Evolutionary conservation across 2,329 filamentous ascomycete genomes (phyloP).

Genomic region (Gaeumannomyces sp.): DNA sequence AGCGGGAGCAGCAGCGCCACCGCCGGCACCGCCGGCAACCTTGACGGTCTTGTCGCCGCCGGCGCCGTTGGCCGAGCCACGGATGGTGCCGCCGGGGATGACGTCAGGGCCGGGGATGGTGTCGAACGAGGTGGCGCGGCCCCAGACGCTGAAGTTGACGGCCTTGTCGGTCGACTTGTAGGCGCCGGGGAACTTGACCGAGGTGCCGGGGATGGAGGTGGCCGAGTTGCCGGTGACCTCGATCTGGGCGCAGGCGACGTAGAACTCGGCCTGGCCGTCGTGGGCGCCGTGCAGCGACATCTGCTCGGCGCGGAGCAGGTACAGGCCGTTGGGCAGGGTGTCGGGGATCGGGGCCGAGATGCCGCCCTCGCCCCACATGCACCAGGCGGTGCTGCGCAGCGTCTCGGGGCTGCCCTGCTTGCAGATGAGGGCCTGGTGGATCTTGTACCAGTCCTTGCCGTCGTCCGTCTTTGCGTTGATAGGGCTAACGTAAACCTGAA

Average conservation of each 20-base stretch:
- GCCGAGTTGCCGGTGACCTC: slow-evolving; percentile 21
- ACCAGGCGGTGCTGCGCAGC: slow-evolving; percentile 6
- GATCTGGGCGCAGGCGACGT: slow-evolving; percentile 25
- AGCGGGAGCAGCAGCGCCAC: background rate
- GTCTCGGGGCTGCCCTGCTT: slow-evolving; percentile 3
- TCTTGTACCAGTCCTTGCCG: slow-evolving; percentile 8
- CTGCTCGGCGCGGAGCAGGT: slow-evolving; percentile 38
- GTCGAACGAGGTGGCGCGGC: slow-evolving; percentile 20
- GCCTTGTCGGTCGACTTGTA: slow-evolving; percentile 33
- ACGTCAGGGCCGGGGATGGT: slow-evolving; percentile 33
- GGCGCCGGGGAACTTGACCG: slow-evolving; percentile 29
- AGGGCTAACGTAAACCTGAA: slow-evolving; percentile 6
- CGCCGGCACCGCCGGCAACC: background rate
- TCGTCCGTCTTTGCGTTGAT: slow-evolving; percentile 5
- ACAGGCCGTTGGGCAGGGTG: slow-evolving; percentile 21
- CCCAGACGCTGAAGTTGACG: slow-evolving; percentile 19
- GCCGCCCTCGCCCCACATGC: slow-evolving; percentile 29
- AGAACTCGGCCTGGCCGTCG: slow-evolving; percentile 23
- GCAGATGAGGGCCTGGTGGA: slow-evolving; percentile 6
- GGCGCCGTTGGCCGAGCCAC: slow-evolving; percentile 28
- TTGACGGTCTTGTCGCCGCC: slow-evolving; percentile 27
- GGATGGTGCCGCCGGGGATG: slow-evolving; percentile 27
- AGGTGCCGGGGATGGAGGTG: slow-evolving; percentile 13
- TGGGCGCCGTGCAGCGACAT: slow-evolving; percentile 36
- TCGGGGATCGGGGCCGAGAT: slow-evolving; percentile 24